Base-by-base conservation (phyloP, 805 yeast genomes). In the Ogataea salicorniae region DNA sequence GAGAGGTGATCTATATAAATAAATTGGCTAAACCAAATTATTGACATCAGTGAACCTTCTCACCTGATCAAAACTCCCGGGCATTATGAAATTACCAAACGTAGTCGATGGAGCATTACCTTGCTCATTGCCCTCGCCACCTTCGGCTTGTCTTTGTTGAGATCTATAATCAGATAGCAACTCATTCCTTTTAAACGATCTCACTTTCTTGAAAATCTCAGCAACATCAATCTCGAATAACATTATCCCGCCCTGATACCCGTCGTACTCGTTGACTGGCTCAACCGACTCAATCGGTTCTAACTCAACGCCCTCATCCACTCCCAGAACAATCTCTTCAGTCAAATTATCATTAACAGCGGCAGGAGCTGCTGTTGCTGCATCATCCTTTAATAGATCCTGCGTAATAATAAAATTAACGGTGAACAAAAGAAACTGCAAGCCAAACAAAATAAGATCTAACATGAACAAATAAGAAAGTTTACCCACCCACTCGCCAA, bases 231-330 rank as follows among this genome's bases (percentile, higher is more conserved):
- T 58, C 23, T 59, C 60, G 7, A 70, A 63, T 2, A 73, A 60
- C 17, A 58, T 50, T 1, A 71, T 61, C 26, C 67, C 59, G 0
- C 81, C 81, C 39, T 72, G 71, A 50, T 67, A 73, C 1, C 80
- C 81, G 55, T 76, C 79, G 36, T 56, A 62, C 22, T 55, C 58
- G 35, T 55, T 56, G 11, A 36, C 39, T 13, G 34, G 37, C 22
- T 46, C 51, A 14, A 38, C 42, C 4, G 45, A 48, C 18, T 42
- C 47, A 26, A 43, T 39, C 4, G 48, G 45, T 66, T 65, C 43
- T 53, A 14, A 53, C 23, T 14, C 33, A 6, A 59, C 43, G 26
- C 41, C 55, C 9, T 40, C 46, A 17, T 34, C 51, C 18, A 47
- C 50, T 7, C 17, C 37, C n/a, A 9, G 31, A 1, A 9, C 31